Evolutionary conservation across 495 filamentous ascomycete genomes (phyloP).

Genomic region (Pyrenula aspistea): DNA sequence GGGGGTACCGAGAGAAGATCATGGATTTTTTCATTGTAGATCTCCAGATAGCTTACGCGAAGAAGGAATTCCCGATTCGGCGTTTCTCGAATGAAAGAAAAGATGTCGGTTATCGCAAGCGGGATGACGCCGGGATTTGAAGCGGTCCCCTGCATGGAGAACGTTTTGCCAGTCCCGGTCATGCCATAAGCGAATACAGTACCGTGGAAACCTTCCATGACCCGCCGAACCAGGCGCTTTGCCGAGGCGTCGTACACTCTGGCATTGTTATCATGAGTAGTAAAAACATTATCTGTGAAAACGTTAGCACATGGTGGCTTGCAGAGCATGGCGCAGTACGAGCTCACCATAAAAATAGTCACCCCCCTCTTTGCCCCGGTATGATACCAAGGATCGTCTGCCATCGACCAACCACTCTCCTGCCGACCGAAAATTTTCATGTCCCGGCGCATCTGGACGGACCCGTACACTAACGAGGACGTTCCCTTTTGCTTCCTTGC

Average conservation of each 20-base stretch:
- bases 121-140: slow-evolving; percentile 96
- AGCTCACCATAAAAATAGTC: slow-evolving; percentile 82
- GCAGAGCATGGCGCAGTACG: no score
- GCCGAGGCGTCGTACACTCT: slow-evolving; percentile 88
- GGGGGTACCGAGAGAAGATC: slow-evolving; percentile 72
- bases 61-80: slow-evolving; percentile 89
- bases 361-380: slow-evolving; percentile 78
- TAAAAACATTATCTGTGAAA: slow-evolving; percentile 88
- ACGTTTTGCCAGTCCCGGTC: slow-evolving; percentile 98
- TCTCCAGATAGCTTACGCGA: slow-evolving; percentile 95
- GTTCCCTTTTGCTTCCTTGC: slow-evolving; percentile 75
- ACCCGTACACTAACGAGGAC: slow-evolving; percentile 93
- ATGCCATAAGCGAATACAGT: slow-evolving; percentile 99
- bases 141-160: slow-evolving; percentile 97
- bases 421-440: slow-evolving; percentile 48
- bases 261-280: slow-evolving; percentile 80
- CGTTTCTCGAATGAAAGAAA: slow-evolving; percentile 96
- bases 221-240: slow-evolving; percentile 85
- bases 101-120: slow-evolving; percentile 94
- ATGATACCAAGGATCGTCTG: slow-evolving; percentile 68
- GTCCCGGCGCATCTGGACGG: slow-evolving; percentile 60
- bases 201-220: slow-evolving; percentile 98
- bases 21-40: slow-evolving; percentile 97
- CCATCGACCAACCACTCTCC: slow-evolving; percentile 91
- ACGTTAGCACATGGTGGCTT: no score